Base-by-base conservation (phyloP, 305 asterid genomes). In the Caryopteris hybrid region DNA sequence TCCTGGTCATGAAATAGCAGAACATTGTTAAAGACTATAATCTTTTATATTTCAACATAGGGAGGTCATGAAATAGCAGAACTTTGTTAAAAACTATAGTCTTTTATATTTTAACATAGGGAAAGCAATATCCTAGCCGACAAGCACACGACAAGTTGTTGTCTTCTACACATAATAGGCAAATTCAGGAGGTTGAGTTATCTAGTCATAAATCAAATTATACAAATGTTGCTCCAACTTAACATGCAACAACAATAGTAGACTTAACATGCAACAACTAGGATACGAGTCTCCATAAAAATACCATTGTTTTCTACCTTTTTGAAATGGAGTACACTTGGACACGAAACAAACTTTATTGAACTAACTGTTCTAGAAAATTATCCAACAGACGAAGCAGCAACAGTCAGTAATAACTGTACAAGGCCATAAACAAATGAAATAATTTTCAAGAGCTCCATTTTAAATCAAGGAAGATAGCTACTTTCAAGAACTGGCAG, bases 401-500 rank as follows among this genome's bases (percentile, higher is more conserved):
- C 62, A 56, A 17, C 48, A 41, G n/a, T 46, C 41, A 52, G 64
- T 20, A 61, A 59, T 51, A 53, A 52, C 22, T 17, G 11, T 21
- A 20, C 31, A 17, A 25, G 8, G 11, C 11, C 9, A 47, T 14
- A 12, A 59, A 58, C n/a, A 73, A 23, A 41, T 17, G 9, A 43
- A 46, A 38, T 2, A 45, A 45, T 23, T 1, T 36, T 8, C 23
- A 16, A 46, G 18, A 78, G 27, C 46, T 0, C 6, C 45, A 71
- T 59, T 25, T 13, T 43, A 22, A 25, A 55, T 81, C 77, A 85
- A 79, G 95, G 90, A 54, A 79, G 70, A 77, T 84, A 83, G 39
- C 75, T 80, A 70, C 55, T 70, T 64, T 88, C 93, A 76, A 89
- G 71, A 72, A 70, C 84, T 51, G 98, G 94, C 23, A 76, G 90